Evolutionary conservation across 1,139 yeast species (phyloP).

Genomic region (Taphrina pruni): DNA sequence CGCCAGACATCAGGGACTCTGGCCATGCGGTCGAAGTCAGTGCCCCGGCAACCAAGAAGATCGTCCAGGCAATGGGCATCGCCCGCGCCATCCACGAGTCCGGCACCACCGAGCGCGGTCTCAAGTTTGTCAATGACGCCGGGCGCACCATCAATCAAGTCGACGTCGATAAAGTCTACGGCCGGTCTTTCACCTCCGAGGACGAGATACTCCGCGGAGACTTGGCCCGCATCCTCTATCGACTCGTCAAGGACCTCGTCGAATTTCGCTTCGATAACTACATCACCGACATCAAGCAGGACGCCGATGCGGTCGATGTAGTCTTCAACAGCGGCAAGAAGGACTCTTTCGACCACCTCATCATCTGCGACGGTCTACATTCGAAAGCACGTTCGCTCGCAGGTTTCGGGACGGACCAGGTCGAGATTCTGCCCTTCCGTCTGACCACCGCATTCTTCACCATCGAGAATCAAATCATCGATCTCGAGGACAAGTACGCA

Average conservation of each 20-base stretch:
- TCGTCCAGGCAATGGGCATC: slow-evolving; percentile 18
- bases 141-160: neutral
- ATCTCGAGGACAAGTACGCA: slow-evolving; percentile 11
- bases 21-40: slow-evolving; percentile 27
- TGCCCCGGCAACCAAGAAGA: neutral
- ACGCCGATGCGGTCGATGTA: slow-evolving; percentile 7
- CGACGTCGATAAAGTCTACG: neutral
- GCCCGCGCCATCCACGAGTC: neutral
- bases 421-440: neutral
- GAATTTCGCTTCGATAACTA: slow-evolving; percentile 13
- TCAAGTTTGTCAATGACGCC: slow-evolving; percentile 8
- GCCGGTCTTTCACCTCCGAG: slow-evolving; percentile 29
- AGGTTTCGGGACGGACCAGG: slow-evolving; percentile 9
- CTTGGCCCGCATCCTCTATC: slow-evolving; percentile 10
- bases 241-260: slow-evolving; percentile 2
- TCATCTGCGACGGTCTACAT: slow-evolving; percentile 20
- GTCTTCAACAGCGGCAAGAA: slow-evolving; percentile 1
- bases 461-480: slow-evolving; percentile 16
- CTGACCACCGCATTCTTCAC: slow-evolving; percentile 21
- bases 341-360: slow-evolving; percentile 3
- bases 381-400: slow-evolving; percentile 14
- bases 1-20: neutral
- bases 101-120: slow-evolving; percentile 23
- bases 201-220: slow-evolving; percentile 23
- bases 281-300: slow-evolving; percentile 7